A percentile compares a stretch with the other conserved stretches of the same genome.
Conservation (phyloP, 176 grass and related monocot species). For the Neostapfia colusana region DNA sequence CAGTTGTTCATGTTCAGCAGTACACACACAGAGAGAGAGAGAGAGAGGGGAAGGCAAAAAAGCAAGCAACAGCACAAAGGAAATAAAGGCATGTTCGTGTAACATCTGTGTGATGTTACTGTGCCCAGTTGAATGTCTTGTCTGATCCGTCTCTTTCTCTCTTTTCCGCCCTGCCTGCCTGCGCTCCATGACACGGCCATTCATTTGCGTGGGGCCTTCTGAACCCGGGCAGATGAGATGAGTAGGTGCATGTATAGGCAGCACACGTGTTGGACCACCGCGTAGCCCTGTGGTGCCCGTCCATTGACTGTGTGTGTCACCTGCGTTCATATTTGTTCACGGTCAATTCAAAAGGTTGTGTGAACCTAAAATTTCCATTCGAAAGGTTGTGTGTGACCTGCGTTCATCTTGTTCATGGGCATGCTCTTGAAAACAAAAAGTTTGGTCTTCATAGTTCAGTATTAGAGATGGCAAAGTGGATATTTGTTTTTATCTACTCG, state of each 20-base stretch:
- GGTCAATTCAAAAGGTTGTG: background rate
- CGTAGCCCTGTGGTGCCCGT: background rate
- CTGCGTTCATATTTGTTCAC: background rate
- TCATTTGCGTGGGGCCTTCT: slow-evolving; percentile 35
- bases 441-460: no score
- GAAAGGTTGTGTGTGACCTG: no score
- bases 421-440: no score
- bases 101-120: slow-evolving; percentile 33
- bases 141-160: slow-evolving; percentile 18
- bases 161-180: background rate
- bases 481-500: no score
- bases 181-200: slow-evolving; percentile 12
- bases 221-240: slow-evolving; percentile 32
- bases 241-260: background rate
- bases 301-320: background rate
- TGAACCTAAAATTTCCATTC: no score
- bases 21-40: background rate
- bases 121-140: slow-evolving; percentile 44
- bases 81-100: slow-evolving; percentile 37
- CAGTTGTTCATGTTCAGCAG: background rate
- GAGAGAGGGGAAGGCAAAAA: background rate
- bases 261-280: background rate
- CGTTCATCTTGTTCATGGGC: no score
- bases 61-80: slow-evolving; percentile 19
- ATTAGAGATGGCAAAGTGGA: no score